Conservation (phyloP, 1,284 basidiomycete genomes). For the Erythrobasidium hasegawianum region DNA sequence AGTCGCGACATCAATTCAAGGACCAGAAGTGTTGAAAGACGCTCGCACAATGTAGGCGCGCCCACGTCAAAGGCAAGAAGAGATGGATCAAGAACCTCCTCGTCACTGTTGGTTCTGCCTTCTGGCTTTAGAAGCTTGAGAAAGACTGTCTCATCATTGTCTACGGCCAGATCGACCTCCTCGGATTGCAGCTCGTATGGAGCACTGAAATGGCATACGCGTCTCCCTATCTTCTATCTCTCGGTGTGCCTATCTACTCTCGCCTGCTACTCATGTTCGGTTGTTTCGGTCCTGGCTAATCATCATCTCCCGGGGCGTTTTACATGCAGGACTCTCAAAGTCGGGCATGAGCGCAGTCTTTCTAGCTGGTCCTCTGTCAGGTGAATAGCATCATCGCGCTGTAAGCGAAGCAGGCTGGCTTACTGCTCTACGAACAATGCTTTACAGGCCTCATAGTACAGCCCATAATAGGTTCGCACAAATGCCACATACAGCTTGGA, state of each 20-base stretch:
- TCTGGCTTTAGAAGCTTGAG: no score
- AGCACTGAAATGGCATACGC: constrained; percentile 43
- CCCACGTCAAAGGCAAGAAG: constrained; percentile 24
- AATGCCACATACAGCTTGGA: no score
- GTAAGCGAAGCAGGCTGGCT: no score
- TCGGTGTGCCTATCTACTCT: constrained; percentile 34
- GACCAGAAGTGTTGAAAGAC: no score
- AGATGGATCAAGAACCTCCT: constrained; percentile 30
- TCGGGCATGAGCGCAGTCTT: constrained; percentile 50
- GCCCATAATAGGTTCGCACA: constrained; percentile 46
- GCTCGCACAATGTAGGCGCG: constrained; percentile 22
- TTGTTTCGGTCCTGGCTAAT: no score
- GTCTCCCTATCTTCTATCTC: constrained; percentile 44
- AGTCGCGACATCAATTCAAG: no score
- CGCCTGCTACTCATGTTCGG: no score
- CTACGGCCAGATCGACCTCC: constrained; percentile 15
- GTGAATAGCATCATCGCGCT: no score
- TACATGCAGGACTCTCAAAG: constrained; percentile 23
- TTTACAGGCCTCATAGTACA: constrained; percentile 45
- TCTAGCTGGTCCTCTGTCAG: constrained; percentile 42
- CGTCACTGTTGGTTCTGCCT: constrained; percentile 12
- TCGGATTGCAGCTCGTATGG: constrained; percentile 43
- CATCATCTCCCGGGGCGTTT: background rate
- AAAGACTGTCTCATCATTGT: no score
- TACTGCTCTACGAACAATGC: no score